These are phyloP conservation scores for Alternaria metachromatica DNA, from an alignment of 2,329 filamentous ascomycete genomes.

Conservation along the genomic window DNA sequence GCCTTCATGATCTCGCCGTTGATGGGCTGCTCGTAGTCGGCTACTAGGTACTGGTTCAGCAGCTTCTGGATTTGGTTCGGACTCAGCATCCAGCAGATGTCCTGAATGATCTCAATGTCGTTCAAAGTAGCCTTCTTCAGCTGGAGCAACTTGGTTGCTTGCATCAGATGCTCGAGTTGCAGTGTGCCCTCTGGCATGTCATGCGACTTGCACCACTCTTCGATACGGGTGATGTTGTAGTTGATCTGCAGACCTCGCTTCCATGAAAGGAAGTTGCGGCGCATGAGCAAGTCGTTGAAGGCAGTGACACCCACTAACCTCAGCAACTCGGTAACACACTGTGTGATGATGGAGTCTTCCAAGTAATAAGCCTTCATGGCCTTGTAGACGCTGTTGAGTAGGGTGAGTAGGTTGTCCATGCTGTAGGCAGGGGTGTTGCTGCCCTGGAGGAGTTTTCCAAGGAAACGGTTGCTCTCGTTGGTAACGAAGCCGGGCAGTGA, in stretches of 20 bases:
- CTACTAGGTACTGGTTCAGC: conserved; percentile 96
- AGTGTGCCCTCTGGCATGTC: conserved; percentile 99
- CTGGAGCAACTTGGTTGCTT: conserved; percentile 97
- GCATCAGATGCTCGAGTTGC: conserved; percentile 98
- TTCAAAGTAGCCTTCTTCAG: conserved; percentile 99
- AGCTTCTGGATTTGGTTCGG: conserved; percentile 99
- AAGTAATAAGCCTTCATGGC: conserved; percentile 99
- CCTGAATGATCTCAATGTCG: conserved; percentile 99
- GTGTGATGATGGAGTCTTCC: conserved; percentile 93
- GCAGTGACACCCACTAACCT: conserved; percentile 94
- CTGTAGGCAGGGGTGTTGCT: conserved; percentile 95
- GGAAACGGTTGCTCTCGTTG: conserved; percentile 96
- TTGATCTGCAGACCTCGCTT: conserved; percentile 99
- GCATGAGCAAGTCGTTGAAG: conserved; percentile 98
- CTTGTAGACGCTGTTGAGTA: conserved; percentile 96
- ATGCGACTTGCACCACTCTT: conserved; percentile 99
- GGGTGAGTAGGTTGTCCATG: conserved; percentile 97
- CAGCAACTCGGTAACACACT: conserved; percentile 92
- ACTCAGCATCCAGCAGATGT: conserved; percentile 99
- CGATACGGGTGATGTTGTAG: conserved; percentile 99
- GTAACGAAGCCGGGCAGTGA: conserved; percentile 98
- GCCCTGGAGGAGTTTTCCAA: conserved; percentile 92
- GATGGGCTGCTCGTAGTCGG: conserved; percentile 98
- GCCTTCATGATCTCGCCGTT: conserved; percentile 99
- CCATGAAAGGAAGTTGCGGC: conserved; percentile 98